phyloP scores from a whole-genome alignment of 2,329 filamentous ascomycete species.

The Penicillium thymicola region DNA sequence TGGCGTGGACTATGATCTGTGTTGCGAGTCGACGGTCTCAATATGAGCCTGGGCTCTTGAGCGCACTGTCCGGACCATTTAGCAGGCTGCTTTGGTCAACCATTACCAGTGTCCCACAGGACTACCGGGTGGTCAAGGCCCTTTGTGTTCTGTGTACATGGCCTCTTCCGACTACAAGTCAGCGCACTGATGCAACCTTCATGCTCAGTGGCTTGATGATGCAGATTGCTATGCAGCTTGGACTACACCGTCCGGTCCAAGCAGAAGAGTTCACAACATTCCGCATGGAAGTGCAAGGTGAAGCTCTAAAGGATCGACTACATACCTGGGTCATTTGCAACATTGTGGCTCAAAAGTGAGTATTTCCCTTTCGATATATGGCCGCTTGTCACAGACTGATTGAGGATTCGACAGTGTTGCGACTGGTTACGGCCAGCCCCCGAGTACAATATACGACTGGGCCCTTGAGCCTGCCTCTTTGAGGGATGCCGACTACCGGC shows the following conservation, averaged over 20 bases:
- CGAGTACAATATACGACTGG: constrained; percentile 59
- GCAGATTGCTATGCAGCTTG: constrained; percentile 63
- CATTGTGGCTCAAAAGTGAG: constrained; percentile 62
- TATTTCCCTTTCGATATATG: neutral
- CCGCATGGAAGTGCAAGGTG: constrained; percentile 52
- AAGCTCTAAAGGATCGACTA: constrained; percentile 60
- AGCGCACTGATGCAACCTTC: constrained; percentile 60
- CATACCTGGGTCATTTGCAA: constrained; percentile 67
- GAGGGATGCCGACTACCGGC: constrained; percentile 44
- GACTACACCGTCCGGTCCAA: constrained; percentile 60
- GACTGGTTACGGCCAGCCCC: constrained; percentile 62
- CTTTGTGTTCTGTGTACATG: constrained; percentile 61
- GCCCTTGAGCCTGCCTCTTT: constrained; percentile 48
- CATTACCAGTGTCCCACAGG: constrained; percentile 56
- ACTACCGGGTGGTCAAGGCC: constrained; percentile 62
- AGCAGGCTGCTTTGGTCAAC: constrained; percentile 59
- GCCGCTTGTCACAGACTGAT: neutral
- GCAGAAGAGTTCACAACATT: constrained; percentile 54
- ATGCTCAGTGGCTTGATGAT: constrained; percentile 64
- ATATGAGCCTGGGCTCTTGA: constrained; percentile 52
- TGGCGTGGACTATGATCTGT: constrained; percentile 63
- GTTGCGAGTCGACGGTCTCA: constrained; percentile 59
- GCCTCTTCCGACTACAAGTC: constrained; percentile 60
- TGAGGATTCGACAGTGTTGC: constrained; percentile 48
- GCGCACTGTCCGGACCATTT: constrained; percentile 49